phyloP scores from a whole-genome alignment of 2,329 filamentous ascomycete species.

The Neofusicoccum kwambonambiense region DNA sequence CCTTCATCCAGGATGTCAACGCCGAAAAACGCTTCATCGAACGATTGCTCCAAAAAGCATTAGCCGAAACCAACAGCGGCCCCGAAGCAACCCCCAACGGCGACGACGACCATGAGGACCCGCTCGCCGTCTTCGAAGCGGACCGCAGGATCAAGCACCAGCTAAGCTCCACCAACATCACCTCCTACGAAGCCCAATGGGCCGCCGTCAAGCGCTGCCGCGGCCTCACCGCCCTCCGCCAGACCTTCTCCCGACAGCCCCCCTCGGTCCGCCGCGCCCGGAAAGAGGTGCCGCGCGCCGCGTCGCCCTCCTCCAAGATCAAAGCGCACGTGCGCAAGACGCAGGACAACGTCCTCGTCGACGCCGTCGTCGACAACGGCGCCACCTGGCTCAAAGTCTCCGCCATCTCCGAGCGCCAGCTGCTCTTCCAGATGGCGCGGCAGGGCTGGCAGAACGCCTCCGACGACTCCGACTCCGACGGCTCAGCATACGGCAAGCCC shows the following conservation, averaged over 20 bases:
- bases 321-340: slow-evolving; percentile 25
- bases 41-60: slow-evolving; percentile 8
- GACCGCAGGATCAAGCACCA: slow-evolving; percentile 48
- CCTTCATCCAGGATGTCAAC: slow-evolving; percentile 10
- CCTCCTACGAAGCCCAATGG: slow-evolving; percentile 66
- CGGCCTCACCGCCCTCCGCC: slow-evolving; percentile 55
- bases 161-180: slow-evolving; percentile 64
- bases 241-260: slow-evolving; percentile 34
- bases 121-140: slow-evolving; percentile 10
- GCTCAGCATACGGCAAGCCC: slow-evolving; percentile 31
- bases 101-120: not conserved
- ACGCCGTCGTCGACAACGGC: slow-evolving; percentile 64
- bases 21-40: slow-evolving; percentile 18
- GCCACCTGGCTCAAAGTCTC: slow-evolving; percentile 68
- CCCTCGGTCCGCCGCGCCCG: not conserved
- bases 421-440: slow-evolving; percentile 68
- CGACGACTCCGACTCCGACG: slow-evolving; percentile 47
- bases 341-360: slow-evolving; percentile 57
- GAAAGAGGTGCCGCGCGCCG: not conserved
- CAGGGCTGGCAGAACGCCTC: slow-evolving; percentile 60
- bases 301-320: not conserved
- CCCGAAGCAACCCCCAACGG: not conserved
- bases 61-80: not conserved
- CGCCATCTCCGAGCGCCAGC: slow-evolving; percentile 61
- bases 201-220: slow-evolving; percentile 56